Conservation (phyloP, 164 flowering plant species). For the Stephania japonica region DNA sequence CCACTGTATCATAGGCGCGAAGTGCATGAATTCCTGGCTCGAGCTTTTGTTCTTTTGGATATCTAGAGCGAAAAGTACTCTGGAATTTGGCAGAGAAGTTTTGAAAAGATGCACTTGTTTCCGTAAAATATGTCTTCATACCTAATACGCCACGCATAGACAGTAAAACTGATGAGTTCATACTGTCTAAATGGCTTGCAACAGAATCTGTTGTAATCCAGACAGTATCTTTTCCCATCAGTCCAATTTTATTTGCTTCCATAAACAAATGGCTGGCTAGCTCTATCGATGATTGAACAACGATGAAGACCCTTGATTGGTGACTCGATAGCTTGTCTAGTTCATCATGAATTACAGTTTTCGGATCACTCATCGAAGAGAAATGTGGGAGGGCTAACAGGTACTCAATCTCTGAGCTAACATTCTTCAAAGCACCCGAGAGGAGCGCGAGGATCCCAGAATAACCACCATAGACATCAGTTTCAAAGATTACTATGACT, state of each 20-base stretch:
- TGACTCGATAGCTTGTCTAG: slow-evolving; percentile 10
- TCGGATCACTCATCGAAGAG: slow-evolving; percentile 15
- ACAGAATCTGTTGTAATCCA: slow-evolving; percentile 17
- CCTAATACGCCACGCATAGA: slow-evolving; percentile 25
- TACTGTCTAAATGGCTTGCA: slow-evolving; percentile 3
- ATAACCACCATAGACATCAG: slow-evolving; percentile 18
- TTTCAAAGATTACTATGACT: slow-evolving; percentile 38
- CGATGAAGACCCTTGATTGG: slow-evolving; percentile 23
- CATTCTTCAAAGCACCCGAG: slow-evolving; percentile 16
- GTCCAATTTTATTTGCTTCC: slow-evolving; percentile 26
- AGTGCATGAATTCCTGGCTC: slow-evolving; percentile 20
- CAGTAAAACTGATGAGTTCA: slow-evolving; percentile 14
- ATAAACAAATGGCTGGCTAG: slow-evolving; percentile 14
- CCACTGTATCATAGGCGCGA: slow-evolving; percentile 23
- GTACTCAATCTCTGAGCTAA: slow-evolving; percentile 20
- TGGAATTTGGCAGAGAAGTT: slow-evolving; percentile 13
- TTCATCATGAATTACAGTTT: slow-evolving; percentile 7
- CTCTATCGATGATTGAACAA: slow-evolving; percentile 14
- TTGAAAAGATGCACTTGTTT: not conserved
- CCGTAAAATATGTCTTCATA: slow-evolving; percentile 12
- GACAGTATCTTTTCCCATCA: slow-evolving; percentile 17
- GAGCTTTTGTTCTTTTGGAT: slow-evolving; percentile 20
- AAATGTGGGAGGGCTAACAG: slow-evolving; percentile 14
- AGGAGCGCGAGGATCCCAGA: slow-evolving; percentile 14
- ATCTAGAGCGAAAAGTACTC: slow-evolving; percentile 2